phyloP scores from a whole-genome alignment of 805 yeast genomes.

The Blastobotrys parvus region DNA sequence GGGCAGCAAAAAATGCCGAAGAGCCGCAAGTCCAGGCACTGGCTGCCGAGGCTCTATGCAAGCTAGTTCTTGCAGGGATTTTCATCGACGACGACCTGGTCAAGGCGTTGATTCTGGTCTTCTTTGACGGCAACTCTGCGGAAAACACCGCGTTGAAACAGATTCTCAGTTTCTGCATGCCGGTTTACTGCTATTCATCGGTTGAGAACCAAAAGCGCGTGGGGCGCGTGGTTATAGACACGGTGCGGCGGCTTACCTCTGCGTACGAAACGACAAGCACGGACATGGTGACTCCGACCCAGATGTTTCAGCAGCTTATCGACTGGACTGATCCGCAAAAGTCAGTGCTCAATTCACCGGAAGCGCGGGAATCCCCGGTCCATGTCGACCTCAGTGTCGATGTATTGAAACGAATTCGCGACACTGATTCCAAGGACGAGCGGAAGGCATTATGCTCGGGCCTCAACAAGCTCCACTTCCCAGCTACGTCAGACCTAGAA shows the following conservation, averaged over 20 bases:
- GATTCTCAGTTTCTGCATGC: slow-evolving; percentile 77
- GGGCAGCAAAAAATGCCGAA: slow-evolving; percentile 42
- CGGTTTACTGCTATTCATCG: slow-evolving; percentile 78
- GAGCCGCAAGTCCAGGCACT: slow-evolving; percentile 64
- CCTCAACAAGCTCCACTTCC: slow-evolving; percentile 41
- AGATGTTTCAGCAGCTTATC: slow-evolving; percentile 59
- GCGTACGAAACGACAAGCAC: slow-evolving; percentile 30
- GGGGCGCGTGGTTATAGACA: slow-evolving; percentile 32
- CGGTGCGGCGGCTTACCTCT: slow-evolving; percentile 40
- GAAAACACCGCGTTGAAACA: slow-evolving; percentile 64
- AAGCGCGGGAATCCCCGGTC: slow-evolving; percentile 35
- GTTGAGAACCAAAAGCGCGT: slow-evolving; percentile 59
- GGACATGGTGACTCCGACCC: slow-evolving; percentile 35
- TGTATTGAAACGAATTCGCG: slow-evolving; percentile 42
- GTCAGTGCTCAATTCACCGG: slow-evolving; percentile 34
- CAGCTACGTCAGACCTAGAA: slow-evolving; percentile 24
- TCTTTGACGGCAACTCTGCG: slow-evolving; percentile 61
- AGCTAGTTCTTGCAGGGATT: slow-evolving; percentile 69
- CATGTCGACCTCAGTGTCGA: slow-evolving; percentile 53
- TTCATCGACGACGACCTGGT: slow-evolving; percentile 57
- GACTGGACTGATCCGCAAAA: slow-evolving; percentile 74
- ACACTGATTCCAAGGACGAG: slow-evolving; percentile 40
- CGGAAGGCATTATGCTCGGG: slow-evolving; percentile 46
- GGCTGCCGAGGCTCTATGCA: slow-evolving; percentile 81
- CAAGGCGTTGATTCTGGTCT: slow-evolving; percentile 56